These are phyloP conservation scores for Mycosphaerella sp. DNA, from an alignment of 2,329 filamentous ascomycete species.

Conservation along the genomic window DNA sequence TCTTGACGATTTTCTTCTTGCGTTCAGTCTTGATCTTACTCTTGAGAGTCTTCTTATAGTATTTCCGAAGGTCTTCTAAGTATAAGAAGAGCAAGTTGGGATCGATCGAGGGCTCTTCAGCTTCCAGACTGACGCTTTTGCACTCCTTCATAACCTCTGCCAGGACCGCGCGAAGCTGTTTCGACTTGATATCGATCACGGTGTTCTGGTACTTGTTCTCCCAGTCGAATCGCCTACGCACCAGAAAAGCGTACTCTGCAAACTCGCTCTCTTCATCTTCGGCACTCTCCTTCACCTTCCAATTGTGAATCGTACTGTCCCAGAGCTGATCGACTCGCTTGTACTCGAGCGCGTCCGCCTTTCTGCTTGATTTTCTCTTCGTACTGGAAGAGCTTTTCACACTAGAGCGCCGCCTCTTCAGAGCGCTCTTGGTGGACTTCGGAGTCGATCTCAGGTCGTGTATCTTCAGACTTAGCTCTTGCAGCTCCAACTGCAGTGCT, in stretches of 20 bases:
- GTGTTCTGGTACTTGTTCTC: constrained; percentile 74
- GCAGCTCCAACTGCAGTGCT: constrained; percentile 18
- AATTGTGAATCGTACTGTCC: constrained; percentile 55
- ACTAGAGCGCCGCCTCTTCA: constrained; percentile 20
- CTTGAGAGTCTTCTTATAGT: constrained; percentile 59
- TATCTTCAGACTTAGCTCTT: constrained; percentile 20
- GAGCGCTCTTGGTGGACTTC: constrained; percentile 13
- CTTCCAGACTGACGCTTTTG: constrained; percentile 72
- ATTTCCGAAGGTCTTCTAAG: constrained; percentile 65
- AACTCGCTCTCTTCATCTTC: constrained; percentile 63
- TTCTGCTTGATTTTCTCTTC: constrained; percentile 19
- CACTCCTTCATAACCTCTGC: constrained; percentile 67
- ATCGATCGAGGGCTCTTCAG: constrained; percentile 63
- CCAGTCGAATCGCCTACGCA: constrained; percentile 75
- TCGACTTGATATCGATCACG: constrained; percentile 78
- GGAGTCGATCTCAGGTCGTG: constrained; percentile 17
- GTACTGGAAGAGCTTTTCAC: constrained; percentile 18
- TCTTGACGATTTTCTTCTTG: constrained; percentile 56
- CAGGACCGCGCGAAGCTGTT: constrained; percentile 64
- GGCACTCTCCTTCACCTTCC: constrained; percentile 61
- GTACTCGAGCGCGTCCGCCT: constrained; percentile 51
- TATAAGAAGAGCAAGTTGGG: constrained; percentile 54
- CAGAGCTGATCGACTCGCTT: constrained; percentile 62
- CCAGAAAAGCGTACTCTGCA: constrained; percentile 75
- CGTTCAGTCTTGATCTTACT: constrained; percentile 51